Percentiles rank a stretch among this genome's conserved stretches.
Conservation (phyloP, 2,329 filamentous ascomycete genomes). For the Botryotinia globosa region DNA sequence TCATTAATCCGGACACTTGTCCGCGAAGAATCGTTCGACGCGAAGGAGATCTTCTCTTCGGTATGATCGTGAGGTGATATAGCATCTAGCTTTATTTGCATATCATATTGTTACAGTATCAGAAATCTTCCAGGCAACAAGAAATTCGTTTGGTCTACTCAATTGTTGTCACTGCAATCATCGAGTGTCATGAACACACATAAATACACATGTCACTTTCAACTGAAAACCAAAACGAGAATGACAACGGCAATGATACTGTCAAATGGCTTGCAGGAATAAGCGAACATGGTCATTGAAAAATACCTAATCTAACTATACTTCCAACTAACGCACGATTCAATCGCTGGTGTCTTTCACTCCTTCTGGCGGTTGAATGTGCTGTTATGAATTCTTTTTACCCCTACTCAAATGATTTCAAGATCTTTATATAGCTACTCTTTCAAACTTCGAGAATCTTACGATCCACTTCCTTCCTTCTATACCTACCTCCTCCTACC, state of each 20-base stretch:
- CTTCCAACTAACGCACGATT: background rate
- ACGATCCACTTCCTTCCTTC: no score
- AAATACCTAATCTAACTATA: rapidly evolving
- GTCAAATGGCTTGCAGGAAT: background rate
- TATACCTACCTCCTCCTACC: no score
- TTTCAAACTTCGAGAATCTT: no score
- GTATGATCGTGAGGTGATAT: no score
- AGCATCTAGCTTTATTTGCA: no score
- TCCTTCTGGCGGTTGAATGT: no score
- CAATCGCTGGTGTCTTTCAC: background rate
- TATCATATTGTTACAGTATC: background rate
- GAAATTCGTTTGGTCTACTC: background rate
- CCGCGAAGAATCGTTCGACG: rapidly evolving
- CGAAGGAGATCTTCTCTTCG: no score
- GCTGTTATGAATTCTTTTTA: no score
- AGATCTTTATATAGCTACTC: no score
- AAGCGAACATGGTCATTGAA: background rate
- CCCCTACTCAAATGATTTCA: no score
- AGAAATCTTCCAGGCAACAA: background rate
- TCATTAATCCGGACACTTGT: background rate
- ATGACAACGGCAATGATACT: background rate
- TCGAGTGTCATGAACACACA: background rate
- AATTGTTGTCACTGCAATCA: background rate
- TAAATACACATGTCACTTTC: background rate
- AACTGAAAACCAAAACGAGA: background rate